Evolutionary conservation across 495 filamentous ascomycete species (phyloP).

Genomic region (Schizothecium vesticola): DNA sequence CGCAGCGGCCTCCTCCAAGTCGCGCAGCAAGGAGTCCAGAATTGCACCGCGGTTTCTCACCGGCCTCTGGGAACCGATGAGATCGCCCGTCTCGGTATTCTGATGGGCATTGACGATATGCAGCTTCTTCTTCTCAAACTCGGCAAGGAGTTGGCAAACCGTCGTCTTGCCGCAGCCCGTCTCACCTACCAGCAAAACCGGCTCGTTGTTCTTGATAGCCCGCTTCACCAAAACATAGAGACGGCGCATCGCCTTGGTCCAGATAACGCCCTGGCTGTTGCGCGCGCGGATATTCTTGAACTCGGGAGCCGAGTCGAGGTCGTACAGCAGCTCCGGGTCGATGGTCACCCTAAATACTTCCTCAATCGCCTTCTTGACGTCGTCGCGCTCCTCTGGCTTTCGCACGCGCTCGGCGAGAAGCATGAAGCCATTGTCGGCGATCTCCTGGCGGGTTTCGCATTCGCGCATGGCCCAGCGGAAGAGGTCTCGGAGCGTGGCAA

Average conservation of each 20-base stretch:
- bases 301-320: constrained; percentile 46
- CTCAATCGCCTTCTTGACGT: constrained; percentile 85
- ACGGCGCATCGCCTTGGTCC: constrained; percentile 91
- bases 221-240: constrained; percentile 79
- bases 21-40: constrained; percentile 56
- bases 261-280: constrained; percentile 64
- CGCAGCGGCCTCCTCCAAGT: constrained; percentile 50
- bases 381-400: constrained; percentile 77
- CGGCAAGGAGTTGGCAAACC: constrained; percentile 85
- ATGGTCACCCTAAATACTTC: constrained; percentile 84
- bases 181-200: constrained; percentile 88
- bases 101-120: constrained; percentile 95
- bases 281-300: constrained; percentile 47
- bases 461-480: constrained; percentile 93
- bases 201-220: constrained; percentile 86
- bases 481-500: constrained; percentile 92
- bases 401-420: constrained; percentile 89
- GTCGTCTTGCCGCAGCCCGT: constrained; percentile 98
- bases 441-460: constrained; percentile 77
- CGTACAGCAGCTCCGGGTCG: constrained; percentile 67
- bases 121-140: constrained; percentile 66
- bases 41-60: constrained; percentile 75
- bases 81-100: constrained; percentile 92
- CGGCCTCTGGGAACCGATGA: constrained; percentile 92
- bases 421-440: constrained; percentile 93